Evolutionary conservation across 495 filamentous ascomycete genomes (phyloP), one percentile per base, ranked within the genome.

Genomic region (Chaetomium fimeti): DNA sequence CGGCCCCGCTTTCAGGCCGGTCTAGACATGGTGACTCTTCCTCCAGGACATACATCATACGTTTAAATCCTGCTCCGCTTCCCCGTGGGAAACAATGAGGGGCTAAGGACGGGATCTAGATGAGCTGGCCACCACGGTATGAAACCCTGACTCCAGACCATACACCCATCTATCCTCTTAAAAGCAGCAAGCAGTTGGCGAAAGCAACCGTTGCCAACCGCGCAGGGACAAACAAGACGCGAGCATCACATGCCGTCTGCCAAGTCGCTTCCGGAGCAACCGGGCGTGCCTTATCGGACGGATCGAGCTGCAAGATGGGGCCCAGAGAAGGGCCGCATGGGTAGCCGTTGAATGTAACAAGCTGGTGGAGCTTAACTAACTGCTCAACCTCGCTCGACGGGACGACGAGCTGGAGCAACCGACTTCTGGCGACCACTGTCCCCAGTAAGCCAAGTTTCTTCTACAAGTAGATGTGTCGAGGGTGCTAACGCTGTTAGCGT

Each of bases 1-100:
- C 20, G 11, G 54, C 54, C 62, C 54, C 62, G 42, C 43, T 42
- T 63, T 57, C 20, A 42, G 54, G 47, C 27, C 61, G 54, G 53
- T 51, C 53, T 63, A 54, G 54, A 63, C 49, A 22, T n/a, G 43
- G 43, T n/a, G 51, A 29, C 49, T 28, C 36, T 29, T 53, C 1
- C 1, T 4, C 1, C 25, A 36, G 24, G 0, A 54, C 28, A 54
- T 36, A 15, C 28, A 36, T 7, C 25, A 25, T 8, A n/a, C 27
- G 18, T 32, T 13, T 9, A 16, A 20, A 53, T 15, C 53, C 20
- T 48, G 57, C 7, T 5, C 2, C 24, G 15, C 42, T 29, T 1
- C 43, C 25, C 42, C 24, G 16, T 36, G 25, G 42, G 27, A 60
- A 48, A 48, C 1, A 32, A 15, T 45, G 36, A 60, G 40, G 25